Base-by-base conservation (phyloP, 495 filamentous ascomycete species). In the Penicillium longicatenatum region DNA sequence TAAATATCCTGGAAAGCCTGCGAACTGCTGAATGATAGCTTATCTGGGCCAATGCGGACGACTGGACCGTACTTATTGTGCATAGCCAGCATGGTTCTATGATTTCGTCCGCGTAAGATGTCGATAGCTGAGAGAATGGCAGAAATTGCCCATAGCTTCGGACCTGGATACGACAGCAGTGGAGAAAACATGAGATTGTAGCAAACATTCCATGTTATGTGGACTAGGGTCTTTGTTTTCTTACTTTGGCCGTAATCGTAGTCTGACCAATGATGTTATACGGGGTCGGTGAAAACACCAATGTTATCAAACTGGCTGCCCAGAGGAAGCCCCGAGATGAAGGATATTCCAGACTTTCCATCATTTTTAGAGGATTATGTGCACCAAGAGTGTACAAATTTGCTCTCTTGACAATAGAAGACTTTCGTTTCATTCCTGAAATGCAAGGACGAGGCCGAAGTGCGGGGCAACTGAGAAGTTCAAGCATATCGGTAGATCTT, bases 131-230 rank as follows among this genome's bases (percentile, higher is more conserved):
- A 37, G 4, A 30, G 48, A 14, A 51, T 51, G 1, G 11, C 37
- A 8, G 48, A 51, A 6, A 51, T 37, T 9, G 48, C 48, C 48
- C 48, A 51, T 22, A 51, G 31, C 30, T 51, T 51, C 9, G 48
- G 48, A 2, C 48, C 48, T 17, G 48, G 48, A 37, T 19, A 51
- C 19, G 7, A 26, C 8, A 7, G 7, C 14, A 51, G 26, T 22
- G 48, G 48, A 33, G 48, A 51, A 16, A 51, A 20, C 17, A 11
- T 16, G 6, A 37, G 16, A 17, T 37, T 51, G n/a, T 51, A 51
- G 46, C 33, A 35, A 10, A 35, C 10, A 2, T 35, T 35, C 6
- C 6, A 35, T 35, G 10, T 10, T 35, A 10, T 35, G 12, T 35
- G 12, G 11, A 35, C 10, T 10, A 35, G 6, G 33, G 12, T 6